Base-by-base conservation (phyloP, 1,139 yeast genomes). In the Magnusiomyces suaveolens region DNA sequence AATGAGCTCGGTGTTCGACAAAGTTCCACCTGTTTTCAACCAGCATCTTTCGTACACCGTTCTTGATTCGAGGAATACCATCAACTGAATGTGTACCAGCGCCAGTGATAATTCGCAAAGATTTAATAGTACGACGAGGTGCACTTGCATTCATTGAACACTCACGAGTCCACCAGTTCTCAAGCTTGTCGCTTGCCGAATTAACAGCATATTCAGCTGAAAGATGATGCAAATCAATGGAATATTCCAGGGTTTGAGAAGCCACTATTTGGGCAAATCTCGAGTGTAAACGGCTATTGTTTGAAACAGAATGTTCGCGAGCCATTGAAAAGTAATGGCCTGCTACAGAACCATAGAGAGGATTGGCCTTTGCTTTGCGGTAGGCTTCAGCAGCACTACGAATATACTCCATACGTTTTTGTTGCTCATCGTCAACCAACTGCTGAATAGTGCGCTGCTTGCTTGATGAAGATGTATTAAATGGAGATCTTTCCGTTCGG, bases 91-190 rank as follows among this genome's bases (percentile, higher is more conserved):
- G 71, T 2, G 56, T 53, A 12, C 71, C 71, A 0, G 67, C 62
- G 2, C 71, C 71, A 0, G 70, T 66, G 43, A 67, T 62, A n/a
- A 67, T 55, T 41, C 57, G 60, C 10, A 67, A 52, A n/a, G 61
- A 60, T 3, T 49, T 52, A 21, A 46, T 46, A 14, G 24, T 20
- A 2, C 43, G 46, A n/a, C 44, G 36, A 12, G 43, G 23, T 3
- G 24, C 24, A 20, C 48, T 48, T 2, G 36, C 3, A 20, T 25
- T 41, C 24, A 48, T 16, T 32, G 48, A 18, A 10, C 52, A 32
- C 36, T 55, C 59, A 2, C 49, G 39, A 3, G 55, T 41, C 59
- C 61, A 60, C 64, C 64, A 59, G 14, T 60, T 58, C 38, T 56
- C 57, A n/a, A 64, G 56, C 48, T 57, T 59, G 29, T 51, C 57